Evolutionary conservation across 345 rosid genomes (phyloP).

Genomic region (Salix viminalis): DNA sequence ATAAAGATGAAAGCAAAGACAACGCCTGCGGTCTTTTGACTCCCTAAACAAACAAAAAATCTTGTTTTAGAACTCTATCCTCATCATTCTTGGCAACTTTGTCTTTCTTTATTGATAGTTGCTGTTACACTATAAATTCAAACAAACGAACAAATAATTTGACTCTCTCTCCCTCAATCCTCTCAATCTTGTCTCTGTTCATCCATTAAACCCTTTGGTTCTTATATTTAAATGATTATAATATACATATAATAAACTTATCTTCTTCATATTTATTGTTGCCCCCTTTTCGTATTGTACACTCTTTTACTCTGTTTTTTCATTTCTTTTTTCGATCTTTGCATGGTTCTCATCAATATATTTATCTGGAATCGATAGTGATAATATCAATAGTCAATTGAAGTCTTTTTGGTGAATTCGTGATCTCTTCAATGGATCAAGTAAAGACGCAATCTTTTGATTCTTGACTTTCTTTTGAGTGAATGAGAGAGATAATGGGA

Average conservation of each 20-base stretch:
- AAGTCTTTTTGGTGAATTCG: not conserved
- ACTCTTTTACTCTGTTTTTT: not conserved
- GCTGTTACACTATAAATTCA: not conserved
- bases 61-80: no score
- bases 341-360: not conserved
- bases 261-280: not conserved
- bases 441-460: constrained; percentile 32
- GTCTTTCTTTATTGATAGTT: no score
- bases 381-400: not conserved
- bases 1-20: no score
- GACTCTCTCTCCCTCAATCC: not conserved
- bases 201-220: not conserved
- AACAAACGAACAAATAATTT: not conserved
- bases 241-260: not conserved
- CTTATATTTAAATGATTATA: not conserved
- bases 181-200: not conserved
- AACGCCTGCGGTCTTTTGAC: no score
- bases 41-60: no score
- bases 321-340: not conserved
- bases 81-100: no score
- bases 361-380: not conserved
- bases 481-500: constrained; percentile 43
- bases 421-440: constrained; percentile 30
- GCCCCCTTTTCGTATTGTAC: not conserved
- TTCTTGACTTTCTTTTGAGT: constrained; percentile 14